A percentile compares a stretch with the other conserved stretches of the same genome.
phyloP scores from a whole-genome alignment of 345 rosid genomes.

The Microcos paniculata region DNA sequence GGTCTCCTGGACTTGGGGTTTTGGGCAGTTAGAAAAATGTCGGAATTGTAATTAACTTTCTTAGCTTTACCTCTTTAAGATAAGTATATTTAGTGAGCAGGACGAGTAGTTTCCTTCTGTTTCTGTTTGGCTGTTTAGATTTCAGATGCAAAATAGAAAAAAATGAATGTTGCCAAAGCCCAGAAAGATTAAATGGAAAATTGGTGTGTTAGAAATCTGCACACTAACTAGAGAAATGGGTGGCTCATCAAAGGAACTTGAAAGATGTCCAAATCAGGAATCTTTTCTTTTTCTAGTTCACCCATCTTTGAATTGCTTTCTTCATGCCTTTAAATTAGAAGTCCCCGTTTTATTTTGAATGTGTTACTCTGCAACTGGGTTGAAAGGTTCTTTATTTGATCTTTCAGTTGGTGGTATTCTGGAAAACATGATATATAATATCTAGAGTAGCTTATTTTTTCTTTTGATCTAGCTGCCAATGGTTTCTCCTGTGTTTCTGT shows the following conservation, averaged over 20 bases:
- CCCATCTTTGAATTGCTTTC: neutral
- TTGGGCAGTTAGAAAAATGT: no score
- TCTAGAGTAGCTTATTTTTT: neutral
- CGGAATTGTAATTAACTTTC: neutral
- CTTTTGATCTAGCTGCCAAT: neutral
- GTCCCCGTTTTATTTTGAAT: neutral
- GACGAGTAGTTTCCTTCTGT: neutral
- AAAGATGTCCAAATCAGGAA: no score
- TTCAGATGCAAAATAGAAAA: neutral
- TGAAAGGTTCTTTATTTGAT: neutral
- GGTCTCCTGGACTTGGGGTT: no score
- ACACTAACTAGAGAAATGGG: neutral
- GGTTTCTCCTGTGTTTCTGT: neutral
- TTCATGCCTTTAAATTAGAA: neutral
- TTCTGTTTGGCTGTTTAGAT: neutral
- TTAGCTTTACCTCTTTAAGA: neutral
- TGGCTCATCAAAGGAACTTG: neutral
- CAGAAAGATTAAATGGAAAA: neutral
- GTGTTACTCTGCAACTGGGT: neutral
- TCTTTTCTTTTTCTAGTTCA: neutral
- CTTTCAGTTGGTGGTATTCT: neutral
- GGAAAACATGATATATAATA: neutral
- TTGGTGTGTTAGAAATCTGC: neutral
- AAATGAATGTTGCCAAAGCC: no score
- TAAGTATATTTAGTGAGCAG: neutral